Evolutionary conservation across 106 monocot genomes (phyloP).

Genomic region (Narthecium ossifragum): DNA sequence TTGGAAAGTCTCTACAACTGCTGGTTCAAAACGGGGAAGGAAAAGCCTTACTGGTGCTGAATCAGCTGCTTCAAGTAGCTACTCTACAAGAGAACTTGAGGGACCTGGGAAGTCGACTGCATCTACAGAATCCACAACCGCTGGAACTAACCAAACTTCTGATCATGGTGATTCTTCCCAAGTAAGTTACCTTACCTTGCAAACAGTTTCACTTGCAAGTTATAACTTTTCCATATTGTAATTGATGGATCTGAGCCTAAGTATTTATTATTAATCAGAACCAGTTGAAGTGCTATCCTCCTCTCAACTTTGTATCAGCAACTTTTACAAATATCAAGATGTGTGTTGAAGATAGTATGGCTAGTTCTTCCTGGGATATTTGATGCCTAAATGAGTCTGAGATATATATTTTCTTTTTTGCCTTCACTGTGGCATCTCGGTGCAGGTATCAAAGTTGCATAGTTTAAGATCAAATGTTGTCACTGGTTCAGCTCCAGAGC

Average conservation of each 20-base stretch:
- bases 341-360: too few relatives aligned
- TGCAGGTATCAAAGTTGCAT: constrained; percentile 46
- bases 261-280: too few relatives aligned
- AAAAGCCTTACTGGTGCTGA: constrained; percentile 55
- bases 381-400: too few relatives aligned
- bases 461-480: constrained; percentile 36
- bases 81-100: constrained; percentile 51
- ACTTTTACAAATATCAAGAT: too few relatives aligned
- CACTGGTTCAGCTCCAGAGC: constrained; percentile 56
- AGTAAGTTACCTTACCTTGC: constrained; percentile 66
- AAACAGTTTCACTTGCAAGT: too few relatives aligned
- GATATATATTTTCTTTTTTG: not conserved
- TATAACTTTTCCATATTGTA: too few relatives aligned
- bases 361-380: too few relatives aligned
- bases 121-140: constrained; percentile 13
- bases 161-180: constrained; percentile 48
- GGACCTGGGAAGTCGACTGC: constrained; percentile 24
- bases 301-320: too few relatives aligned
- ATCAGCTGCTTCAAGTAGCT: constrained; percentile 27
- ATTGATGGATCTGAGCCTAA: too few relatives aligned
- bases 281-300: too few relatives aligned
- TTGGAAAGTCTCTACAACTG: constrained; percentile 97
- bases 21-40: constrained; percentile 62
- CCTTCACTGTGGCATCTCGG: constrained; percentile 1
- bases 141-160: constrained; percentile 25